Percentiles rank a stretch among this genome's conserved stretches.
These are phyloP conservation scores for Hemisphaericaspora lyxosophila DNA, from an alignment of 1,139 yeast species.

Conservation along the genomic window DNA sequence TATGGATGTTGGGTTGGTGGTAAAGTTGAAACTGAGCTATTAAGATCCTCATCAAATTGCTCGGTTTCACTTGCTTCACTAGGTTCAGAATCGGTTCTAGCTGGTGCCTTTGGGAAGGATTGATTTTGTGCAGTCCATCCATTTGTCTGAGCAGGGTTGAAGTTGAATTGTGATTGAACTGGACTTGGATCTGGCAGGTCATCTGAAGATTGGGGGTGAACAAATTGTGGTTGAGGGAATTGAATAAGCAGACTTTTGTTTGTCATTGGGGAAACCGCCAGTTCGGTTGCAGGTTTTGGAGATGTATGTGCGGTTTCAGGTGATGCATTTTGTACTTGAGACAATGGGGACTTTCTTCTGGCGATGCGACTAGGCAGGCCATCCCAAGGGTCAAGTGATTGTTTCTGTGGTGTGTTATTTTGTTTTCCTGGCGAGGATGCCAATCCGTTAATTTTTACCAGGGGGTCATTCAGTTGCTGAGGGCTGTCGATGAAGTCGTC, in stretches of 20 bases:
- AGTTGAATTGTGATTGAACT: constrained; percentile 2
- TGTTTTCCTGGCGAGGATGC: background rate
- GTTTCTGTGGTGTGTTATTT: background rate
- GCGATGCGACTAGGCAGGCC: background rate
- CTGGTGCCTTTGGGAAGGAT: background rate
- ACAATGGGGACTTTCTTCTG: constrained; percentile 2
- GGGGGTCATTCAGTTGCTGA: background rate
- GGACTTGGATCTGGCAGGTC: background rate
- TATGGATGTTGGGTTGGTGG: constrained; percentile 21
- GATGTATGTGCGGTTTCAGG: background rate
- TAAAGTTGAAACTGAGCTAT: constrained; percentile 10
- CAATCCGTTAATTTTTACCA: background rate
- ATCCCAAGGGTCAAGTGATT: background rate
- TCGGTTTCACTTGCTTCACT: constrained; percentile 15
- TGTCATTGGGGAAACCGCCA: background rate
- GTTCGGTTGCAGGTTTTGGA: background rate
- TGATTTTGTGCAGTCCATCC: background rate
- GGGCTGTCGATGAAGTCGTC: constrained; percentile 1
- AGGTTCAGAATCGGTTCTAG: constrained; percentile 1
- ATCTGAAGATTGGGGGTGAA: background rate
- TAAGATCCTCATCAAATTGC: constrained; percentile 18
- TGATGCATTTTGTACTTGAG: background rate
- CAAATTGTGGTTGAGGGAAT: background rate
- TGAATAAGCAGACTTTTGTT: background rate
- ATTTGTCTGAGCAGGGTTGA: background rate